Base-by-base conservation (phyloP, 129 eudicot genomes). In the Smallanthus sonchifolius region DNA sequence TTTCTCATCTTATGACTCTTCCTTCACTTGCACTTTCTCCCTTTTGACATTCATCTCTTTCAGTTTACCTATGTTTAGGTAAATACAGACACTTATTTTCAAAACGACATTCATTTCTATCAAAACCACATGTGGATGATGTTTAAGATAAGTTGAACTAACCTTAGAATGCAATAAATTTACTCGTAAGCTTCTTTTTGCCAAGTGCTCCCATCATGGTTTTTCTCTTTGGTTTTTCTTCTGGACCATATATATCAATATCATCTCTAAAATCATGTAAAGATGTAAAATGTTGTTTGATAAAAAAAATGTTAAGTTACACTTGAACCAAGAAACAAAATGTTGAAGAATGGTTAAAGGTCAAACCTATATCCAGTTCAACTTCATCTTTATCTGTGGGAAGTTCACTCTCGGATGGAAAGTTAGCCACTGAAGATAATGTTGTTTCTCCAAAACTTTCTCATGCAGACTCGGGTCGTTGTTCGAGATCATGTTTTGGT, bases 91-190 rank as follows among this genome's bases (percentile, higher is more conserved):
- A 56, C 16, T 34, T 5, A 67, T 34, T 35, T 34, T 34, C 69
- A 49, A 80, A 67, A 51, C 6, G 5, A 13, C 14, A 17, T 10
- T 15, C n/a, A 63, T 35, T 34, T 43, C 1, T 38, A 2, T 24
- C 5, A 51, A 32, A 20, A 44, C 37, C 9, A 17, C 57, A 34
- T 56, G 63, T 66, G 14, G 59, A 54, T 45, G 40, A 32, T 4
- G 61, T 67, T 56, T 17, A n/a, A 65, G 39, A 34, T 55, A 67
- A n/a, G 40, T 61, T 38, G 37, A 24, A 70, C 92, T 62, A 65
- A 91, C 99, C 99, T 85, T 87, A 91, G 30, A 91, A 71, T 35
- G 96, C 84, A 14, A 88, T 89, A 73, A 95, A 88, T 86, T 66
- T 94, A 83, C 87, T 89, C 4, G 92, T 72, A 28, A 95, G 75